Conservation (phyloP, 2,329 filamentous ascomycete species). For the Fusarium kyushuense region DNA sequence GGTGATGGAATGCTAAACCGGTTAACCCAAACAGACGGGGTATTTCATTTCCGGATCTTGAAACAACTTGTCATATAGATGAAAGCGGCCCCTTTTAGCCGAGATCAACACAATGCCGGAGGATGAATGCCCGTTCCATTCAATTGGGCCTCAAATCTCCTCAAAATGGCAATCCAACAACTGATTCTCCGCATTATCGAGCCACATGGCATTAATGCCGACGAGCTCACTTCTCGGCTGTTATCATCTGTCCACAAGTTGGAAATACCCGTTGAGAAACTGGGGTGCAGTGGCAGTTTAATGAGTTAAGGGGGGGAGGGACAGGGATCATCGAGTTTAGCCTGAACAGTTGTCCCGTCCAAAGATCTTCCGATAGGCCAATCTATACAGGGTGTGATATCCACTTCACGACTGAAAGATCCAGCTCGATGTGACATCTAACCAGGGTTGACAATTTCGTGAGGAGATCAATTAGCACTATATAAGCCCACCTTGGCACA, state of each 20-base stretch:
- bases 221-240: slow-evolving; percentile 1
- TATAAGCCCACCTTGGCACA: slow-evolving; percentile 16
- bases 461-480: not conserved
- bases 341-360: slow-evolving; percentile 11
- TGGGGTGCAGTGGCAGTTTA: not conserved
- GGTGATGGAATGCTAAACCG: not conserved
- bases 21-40: not conserved
- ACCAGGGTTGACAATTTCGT: not conserved
- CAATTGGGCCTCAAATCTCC: slow-evolving; percentile 5
- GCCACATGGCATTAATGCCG: slow-evolving; percentile 21
- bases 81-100: slow-evolving; percentile 9
- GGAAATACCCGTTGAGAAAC: not conserved
- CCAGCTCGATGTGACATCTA: not conserved
- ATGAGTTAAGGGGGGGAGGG: not conserved
- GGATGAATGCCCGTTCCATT: slow-evolving; percentile 10
- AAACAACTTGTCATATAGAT: slow-evolving; percentile 4
- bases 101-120: slow-evolving; percentile 19
- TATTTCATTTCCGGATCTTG: slow-evolving; percentile 13
- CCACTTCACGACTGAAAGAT: not conserved
- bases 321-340: slow-evolving; percentile 13
- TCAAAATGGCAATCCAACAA: not conserved
- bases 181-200: slow-evolving; percentile 14
- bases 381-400: not conserved
- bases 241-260: not conserved
- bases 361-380: not conserved